These are phyloP conservation scores for Isabelozyma rhagii DNA, from an alignment of 805 yeast species.

Conservation along the genomic window DNA sequence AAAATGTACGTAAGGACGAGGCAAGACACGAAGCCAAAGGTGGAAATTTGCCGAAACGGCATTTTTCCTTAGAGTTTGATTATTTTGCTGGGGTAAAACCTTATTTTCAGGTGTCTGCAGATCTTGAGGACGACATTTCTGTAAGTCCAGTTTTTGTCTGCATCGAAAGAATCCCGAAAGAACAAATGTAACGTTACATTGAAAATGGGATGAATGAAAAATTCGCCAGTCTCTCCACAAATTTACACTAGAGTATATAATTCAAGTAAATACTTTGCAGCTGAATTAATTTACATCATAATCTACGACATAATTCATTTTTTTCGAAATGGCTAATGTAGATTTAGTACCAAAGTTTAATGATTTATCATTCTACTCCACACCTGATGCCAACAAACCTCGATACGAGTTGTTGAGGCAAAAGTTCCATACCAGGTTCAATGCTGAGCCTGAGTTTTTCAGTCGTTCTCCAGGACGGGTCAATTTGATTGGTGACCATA, in stretches of 20 bases:
- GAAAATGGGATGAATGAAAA: background rate
- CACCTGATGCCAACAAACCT: constrained; percentile 17
- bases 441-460: constrained; percentile 41
- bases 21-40: no score
- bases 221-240: background rate
- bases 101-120: background rate
- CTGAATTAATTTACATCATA: background rate
- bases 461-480: constrained; percentile 76
- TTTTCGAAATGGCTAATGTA: constrained; percentile 5
- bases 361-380: constrained; percentile 33
- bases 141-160: background rate
- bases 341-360: constrained; percentile 30
- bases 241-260: background rate
- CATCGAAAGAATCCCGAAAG: background rate
- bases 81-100: background rate
- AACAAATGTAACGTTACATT: constrained; percentile 8
- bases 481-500: constrained; percentile 71
- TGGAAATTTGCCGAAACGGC: no score
- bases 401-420: constrained; percentile 24
- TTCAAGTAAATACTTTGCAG: no score
- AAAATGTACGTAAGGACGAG: no score
- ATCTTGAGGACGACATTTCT: background rate
- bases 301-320: background rate
- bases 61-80: background rate
- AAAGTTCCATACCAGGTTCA: constrained; percentile 20